Percentiles rank a stretch among this genome's conserved stretches.
phyloP scores from a whole-genome alignment of 192 early-diverging fungal genomes.

The Dimargaris xerosporica region DNA sequence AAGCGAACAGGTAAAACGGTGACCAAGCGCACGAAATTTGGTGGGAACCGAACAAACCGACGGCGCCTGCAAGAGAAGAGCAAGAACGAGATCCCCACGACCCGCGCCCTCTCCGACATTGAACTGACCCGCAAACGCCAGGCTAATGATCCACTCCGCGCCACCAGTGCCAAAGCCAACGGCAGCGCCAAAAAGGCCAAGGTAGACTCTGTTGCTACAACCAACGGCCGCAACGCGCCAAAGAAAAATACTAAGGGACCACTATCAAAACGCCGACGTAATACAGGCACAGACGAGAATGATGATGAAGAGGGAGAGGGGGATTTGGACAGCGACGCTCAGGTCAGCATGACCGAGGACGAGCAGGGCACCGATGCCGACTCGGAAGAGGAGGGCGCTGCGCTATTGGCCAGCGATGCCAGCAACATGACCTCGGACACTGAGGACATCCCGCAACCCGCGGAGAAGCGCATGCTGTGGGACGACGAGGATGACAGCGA shows the following conservation, averaged over 20 bases:
- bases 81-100: conserved; percentile 2
- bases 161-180: background rate
- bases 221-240: background rate
- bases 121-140: conserved; percentile 8
- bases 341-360: conserved; percentile 15
- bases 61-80: background rate
- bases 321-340: background rate
- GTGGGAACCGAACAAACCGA: background rate
- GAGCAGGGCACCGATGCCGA: conserved; percentile 13
- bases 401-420: conserved; percentile 4
- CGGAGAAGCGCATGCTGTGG: conserved; percentile 1
- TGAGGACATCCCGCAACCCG: background rate
- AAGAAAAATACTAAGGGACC: background rate
- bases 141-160: background rate
- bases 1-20: conserved; percentile 22
- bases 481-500: conserved; percentile 33
- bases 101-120: conserved; percentile 3
- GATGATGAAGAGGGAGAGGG: background rate
- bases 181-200: background rate
- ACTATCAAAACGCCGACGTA: background rate
- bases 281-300: background rate
- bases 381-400: conserved; percentile 6
- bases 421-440: conserved; percentile 5
- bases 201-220: too few species aligned
- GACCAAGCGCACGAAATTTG: background rate